A percentile compares a stretch with the other conserved stretches of the same genome.
These are phyloP conservation scores for Silene noctiflora DNA, from an alignment of 179 eudicot genomes.

Conservation along the genomic window DNA sequence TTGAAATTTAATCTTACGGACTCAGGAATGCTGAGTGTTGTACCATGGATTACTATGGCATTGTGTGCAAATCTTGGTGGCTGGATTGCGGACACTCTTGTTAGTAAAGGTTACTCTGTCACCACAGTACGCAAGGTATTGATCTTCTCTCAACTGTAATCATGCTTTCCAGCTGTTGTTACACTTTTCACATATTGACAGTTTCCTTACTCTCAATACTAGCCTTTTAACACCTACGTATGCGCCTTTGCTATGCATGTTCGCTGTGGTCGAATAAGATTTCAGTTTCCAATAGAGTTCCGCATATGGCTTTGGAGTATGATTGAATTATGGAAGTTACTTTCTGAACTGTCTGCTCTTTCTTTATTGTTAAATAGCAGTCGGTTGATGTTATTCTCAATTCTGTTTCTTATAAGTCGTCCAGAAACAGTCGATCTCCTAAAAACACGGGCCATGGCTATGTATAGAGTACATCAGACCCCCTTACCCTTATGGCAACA, in stretches of 20 bases:
- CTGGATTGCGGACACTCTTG: slow-evolving; percentile 97
- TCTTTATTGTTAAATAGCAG: too few species aligned
- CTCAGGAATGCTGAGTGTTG: slow-evolving; percentile 74
- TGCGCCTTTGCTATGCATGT: not conserved
- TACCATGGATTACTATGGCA: slow-evolving; percentile 99
- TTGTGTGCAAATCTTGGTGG: slow-evolving; percentile 95
- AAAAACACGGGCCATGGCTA: not conserved
- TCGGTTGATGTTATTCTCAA: too few species aligned
- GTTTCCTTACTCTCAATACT: not conserved
- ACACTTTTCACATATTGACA: not conserved
- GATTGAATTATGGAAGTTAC: too few species aligned
- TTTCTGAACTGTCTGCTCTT: too few species aligned
- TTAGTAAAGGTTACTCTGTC: slow-evolving; percentile 80
- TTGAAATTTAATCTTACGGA: slow-evolving; percentile 90
- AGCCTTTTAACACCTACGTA: not conserved
- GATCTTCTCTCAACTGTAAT: slow-evolving; percentile 3
- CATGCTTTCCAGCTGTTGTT: too few species aligned
- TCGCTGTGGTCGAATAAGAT: not conserved
- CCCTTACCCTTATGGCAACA: too few species aligned
- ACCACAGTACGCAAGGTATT: slow-evolving; percentile 88
- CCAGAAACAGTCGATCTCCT: not conserved
- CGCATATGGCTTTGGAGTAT: too few species aligned
- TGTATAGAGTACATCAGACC: too few species aligned
- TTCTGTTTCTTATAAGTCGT: not conserved
- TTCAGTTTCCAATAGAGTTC: not conserved